Evolutionary conservation across 2,329 filamentous ascomycete genomes (phyloP), one percentile per base, ranked within the genome.

Genomic region (Aspergillus sp.): DNA sequence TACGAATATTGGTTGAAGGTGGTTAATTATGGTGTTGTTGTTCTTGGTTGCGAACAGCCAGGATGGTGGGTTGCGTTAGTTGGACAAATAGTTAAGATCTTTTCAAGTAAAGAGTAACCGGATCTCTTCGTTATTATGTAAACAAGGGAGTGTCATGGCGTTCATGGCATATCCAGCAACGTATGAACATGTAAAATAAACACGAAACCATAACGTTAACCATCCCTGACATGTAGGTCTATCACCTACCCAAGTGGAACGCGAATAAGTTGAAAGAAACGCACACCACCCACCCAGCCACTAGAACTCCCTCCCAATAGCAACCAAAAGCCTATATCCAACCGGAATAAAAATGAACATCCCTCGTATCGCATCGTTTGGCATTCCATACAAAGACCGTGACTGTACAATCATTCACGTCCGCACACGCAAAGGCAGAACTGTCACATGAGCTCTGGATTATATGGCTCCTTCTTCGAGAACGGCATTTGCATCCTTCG

Each of bases 401-500:
- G 42, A 56, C 49, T 62, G 58, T 58, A 61, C 36, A 59, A 59
- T 49, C 48, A 52, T 38, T 1, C 17, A 17, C 11, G 49, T 32
- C 32, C 10, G 11, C 32, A 36, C 32, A 49, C 25, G 47, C 10
- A 21, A 30, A 13, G 25, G 21, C 13, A 42, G 17, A 27, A 32
- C 11, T 25, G 21, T 44, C n/a, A 32, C 15, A n/a, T n/a, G 21
- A 62, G 19, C 8, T 25, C 39, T 25, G 21, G 39, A 49, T 71
- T 57, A 74, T 49, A 69, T 66, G 30, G 65, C 68, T 4, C 69
- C 72, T 47, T 77, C 77, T 54, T 76, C 74, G 8, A 77, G 68
- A 52, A 77, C 69, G 8, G 78, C 78, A 39, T 77, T 75, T 2
- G 64, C 57, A 64, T 80, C 78, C 59, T 68, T 75, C 25, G 65